Conservation (phyloP, 331 rosid species). For the Acacia concinna region DNA sequence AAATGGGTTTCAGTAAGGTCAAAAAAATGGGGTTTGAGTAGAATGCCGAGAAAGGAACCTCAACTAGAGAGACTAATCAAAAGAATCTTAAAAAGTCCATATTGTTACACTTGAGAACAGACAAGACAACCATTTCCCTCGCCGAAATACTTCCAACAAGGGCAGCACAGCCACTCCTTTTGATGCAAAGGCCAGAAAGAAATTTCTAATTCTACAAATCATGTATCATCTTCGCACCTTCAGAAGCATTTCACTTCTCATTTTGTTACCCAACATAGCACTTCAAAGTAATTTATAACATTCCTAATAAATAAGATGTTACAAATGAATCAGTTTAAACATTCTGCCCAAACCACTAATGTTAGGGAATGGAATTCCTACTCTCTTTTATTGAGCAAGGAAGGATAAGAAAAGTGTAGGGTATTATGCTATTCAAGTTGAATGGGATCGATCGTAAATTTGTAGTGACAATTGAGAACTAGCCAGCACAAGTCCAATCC, state of each 20-base stretch:
- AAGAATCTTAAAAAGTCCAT: background rate
- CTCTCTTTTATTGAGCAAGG: constrained; percentile 12
- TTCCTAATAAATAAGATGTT: constrained; percentile 7
- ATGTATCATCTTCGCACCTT: background rate
- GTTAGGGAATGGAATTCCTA: constrained; percentile 15
- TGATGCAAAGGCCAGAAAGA: background rate
- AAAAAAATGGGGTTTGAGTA: background rate
- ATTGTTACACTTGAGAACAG: background rate
- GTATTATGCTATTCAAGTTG: background rate
- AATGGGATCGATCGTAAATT: constrained; percentile 23
- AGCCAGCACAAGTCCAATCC: constrained; percentile 29
- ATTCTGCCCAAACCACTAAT: constrained; percentile 16
- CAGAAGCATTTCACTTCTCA: background rate
- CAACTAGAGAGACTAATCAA: background rate
- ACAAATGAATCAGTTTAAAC: background rate
- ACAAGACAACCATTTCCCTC: background rate
- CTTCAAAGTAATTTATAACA: constrained; percentile 1
- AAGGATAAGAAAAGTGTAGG: constrained; percentile 16
- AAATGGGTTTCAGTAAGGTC: background rate
- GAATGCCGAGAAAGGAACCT: background rate
- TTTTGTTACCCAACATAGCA: background rate
- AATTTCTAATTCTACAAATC: background rate
- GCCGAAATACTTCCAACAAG: background rate
- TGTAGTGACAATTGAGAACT: constrained; percentile 29
- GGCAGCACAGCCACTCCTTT: background rate